Evolutionary conservation across 2,329 filamentous ascomycete species (phyloP).

Genomic region (Penicillium glabrum): DNA sequence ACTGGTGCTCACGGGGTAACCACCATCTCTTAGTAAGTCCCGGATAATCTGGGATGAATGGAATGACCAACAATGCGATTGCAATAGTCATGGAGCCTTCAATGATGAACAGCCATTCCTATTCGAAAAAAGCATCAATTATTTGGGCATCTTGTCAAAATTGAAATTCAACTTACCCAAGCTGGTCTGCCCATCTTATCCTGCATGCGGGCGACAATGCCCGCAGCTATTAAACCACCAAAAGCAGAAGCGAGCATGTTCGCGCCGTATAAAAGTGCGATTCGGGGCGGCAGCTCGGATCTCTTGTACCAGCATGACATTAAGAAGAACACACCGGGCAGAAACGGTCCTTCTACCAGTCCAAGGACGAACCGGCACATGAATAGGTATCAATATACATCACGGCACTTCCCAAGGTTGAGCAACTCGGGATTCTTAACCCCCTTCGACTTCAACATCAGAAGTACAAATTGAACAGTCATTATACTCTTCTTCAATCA

Average conservation of each 20-base stretch:
- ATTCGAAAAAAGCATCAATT: background rate
- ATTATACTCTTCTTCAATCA: too few species aligned
- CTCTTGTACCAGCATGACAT: conserved; percentile 42
- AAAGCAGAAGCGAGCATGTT: conserved; percentile 17
- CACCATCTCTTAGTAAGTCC: conserved; percentile 11
- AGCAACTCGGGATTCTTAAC: too few species aligned
- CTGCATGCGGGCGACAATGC: conserved; percentile 13
- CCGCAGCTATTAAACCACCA: conserved; percentile 15
- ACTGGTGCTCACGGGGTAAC: conserved; percentile 11
- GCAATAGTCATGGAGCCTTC: conserved; percentile 18
- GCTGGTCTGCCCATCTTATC: conserved; percentile 9
- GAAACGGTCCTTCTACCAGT: conserved; percentile 62
- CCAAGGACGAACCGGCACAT: conserved; percentile 59
- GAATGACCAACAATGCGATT: conserved; percentile 14
- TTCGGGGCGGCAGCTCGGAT: conserved; percentile 23
- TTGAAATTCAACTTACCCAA: conserved; percentile 4
- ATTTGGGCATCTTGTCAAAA: too few species aligned
- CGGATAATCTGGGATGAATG: conserved; percentile 12
- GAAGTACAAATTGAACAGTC: too few species aligned
- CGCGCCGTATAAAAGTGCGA: conserved; percentile 22
- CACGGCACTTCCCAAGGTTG: too few species aligned
- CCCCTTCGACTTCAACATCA: too few species aligned
- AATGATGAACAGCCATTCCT: conserved; percentile 27
- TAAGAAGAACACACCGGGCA: conserved; percentile 44
- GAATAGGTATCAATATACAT: conserved; percentile 29